Conservation (phyloP, 495 filamentous ascomycete species). For the Immersiella caudata region DNA sequence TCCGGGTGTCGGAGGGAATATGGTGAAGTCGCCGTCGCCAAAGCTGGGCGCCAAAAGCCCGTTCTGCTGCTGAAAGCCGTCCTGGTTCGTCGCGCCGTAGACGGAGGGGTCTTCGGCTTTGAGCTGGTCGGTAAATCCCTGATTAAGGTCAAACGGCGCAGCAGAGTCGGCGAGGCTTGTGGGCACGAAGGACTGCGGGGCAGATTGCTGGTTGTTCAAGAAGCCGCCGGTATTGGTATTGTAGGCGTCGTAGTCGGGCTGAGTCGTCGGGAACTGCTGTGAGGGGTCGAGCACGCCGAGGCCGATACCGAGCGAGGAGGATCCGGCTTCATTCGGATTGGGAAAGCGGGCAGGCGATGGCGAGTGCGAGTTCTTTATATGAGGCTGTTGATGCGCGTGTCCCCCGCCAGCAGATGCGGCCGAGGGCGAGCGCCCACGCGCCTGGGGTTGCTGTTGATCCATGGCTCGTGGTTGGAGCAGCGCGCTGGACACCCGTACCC, state of each 20-base stretch:
- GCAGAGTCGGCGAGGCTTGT: conserved; percentile 36
- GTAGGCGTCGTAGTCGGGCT: conserved; percentile 43
- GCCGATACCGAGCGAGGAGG: conserved; percentile 49
- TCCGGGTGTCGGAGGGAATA: conserved; percentile 48
- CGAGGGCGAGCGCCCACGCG: conserved; percentile 52
- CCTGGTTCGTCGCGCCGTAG: conserved; percentile 33
- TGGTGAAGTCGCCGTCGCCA: conserved; percentile 54
- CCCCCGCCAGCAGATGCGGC: conserved; percentile 38
- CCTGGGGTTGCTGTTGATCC: conserved; percentile 51
- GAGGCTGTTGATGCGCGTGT: conserved; percentile 44
- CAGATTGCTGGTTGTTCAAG: conserved; percentile 45
- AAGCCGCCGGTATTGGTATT: conserved; percentile 39
- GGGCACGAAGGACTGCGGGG: conserved; percentile 39
- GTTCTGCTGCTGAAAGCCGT: conserved; percentile 33
- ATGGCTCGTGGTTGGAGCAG: conserved; percentile 36
- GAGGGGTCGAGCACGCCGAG: conserved; percentile 47
- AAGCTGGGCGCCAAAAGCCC: conserved; percentile 47
- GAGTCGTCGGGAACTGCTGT: conserved; percentile 37
- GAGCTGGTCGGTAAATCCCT: conserved; percentile 43
- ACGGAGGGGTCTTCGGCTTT: conserved; percentile 36
- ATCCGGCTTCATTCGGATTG: conserved; percentile 40
- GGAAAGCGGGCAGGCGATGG: conserved; percentile 52
- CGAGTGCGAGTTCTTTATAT: conserved; percentile 56
- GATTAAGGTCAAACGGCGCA: conserved; percentile 44
- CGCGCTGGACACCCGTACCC: conserved; percentile 6